A percentile compares a stretch with the other conserved stretches of the same genome.
Conservation (phyloP, 1,284 basidiomycete species). For the Cerrena zonata region DNA sequence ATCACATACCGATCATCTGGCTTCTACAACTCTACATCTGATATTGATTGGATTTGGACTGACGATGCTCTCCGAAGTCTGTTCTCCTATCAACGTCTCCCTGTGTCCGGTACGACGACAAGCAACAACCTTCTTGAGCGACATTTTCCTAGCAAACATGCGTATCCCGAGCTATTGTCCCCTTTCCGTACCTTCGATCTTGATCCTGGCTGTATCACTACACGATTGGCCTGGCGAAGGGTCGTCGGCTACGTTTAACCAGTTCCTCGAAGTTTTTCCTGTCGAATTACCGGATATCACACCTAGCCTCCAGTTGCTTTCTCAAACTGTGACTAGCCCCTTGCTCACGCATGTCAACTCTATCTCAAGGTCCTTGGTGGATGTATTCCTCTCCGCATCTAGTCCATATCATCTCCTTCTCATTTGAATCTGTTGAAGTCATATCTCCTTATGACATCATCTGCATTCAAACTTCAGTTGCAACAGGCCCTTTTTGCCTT, state of each 20-base stretch:
- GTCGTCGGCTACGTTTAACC: too few relatives aligned
- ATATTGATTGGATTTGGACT: constrained; percentile 65
- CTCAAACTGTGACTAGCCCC: constrained; percentile 51
- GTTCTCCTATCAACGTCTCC: constrained; percentile 10
- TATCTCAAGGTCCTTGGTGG: constrained; percentile 57
- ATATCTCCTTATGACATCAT: constrained; percentile 61
- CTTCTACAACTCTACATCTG: constrained; percentile 15
- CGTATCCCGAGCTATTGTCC: too few relatives aligned
- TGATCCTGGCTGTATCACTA: too few relatives aligned
- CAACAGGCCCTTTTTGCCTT: constrained; percentile 66
- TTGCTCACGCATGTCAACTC: constrained; percentile 50
- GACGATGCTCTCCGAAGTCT: constrained; percentile 21
- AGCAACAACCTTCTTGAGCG: too few relatives aligned
- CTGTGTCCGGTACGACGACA: too few relatives aligned
- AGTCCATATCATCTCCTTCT: constrained; percentile 48
- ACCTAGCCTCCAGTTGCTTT: constrained; percentile 57
- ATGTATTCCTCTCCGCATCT: constrained; percentile 49
- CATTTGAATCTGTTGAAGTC: constrained; percentile 65
- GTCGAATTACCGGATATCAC: constrained; percentile 50
- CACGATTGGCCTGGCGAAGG: too few relatives aligned
- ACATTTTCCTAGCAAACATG: too few relatives aligned
- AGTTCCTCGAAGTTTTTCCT: constrained; percentile 56
- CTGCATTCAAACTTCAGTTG: constrained; percentile 60
- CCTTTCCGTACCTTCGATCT: too few relatives aligned
- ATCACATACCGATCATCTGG: constrained; percentile 53